Evolutionary conservation across 1,284 basidiomycete species (phyloP).

Genomic region (Coriolopsis trogii): DNA sequence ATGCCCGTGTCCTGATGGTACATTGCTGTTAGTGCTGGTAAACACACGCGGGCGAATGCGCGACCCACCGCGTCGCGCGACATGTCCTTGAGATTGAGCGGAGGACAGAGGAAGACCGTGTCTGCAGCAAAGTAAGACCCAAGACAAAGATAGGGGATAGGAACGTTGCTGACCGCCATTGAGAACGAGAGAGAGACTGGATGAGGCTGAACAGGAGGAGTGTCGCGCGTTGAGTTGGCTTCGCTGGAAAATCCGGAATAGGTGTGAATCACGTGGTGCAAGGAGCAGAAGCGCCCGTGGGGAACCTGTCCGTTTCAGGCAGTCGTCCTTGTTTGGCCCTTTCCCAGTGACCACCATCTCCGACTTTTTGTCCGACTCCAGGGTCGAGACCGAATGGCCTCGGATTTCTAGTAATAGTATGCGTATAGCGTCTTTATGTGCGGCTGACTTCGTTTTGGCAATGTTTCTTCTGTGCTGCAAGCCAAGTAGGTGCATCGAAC

Average conservation of each 20-base stretch:
- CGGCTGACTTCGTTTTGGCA: no score
- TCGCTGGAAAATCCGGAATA: slow-evolving; percentile 23
- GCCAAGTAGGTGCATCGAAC: no score
- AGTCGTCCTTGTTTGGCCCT: neutral
- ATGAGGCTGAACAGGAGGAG: neutral
- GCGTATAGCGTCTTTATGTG: no score
- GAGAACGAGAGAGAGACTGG: slow-evolving; percentile 8
- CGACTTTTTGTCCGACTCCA: no score
- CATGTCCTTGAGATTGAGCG: slow-evolving; percentile 48
- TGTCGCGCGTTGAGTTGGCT: neutral
- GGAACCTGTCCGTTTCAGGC: neutral
- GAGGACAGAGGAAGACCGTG: slow-evolving; percentile 50
- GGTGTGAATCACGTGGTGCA: no score
- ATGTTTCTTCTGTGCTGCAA: no score
- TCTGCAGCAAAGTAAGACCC: slow-evolving; percentile 32
- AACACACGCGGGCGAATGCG: neutral
- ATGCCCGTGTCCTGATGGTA: slow-evolving; percentile 12
- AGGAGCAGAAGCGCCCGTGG: slow-evolving; percentile 3
- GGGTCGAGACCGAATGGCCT: no score
- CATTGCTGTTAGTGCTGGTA: neutral
- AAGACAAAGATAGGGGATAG: neutral
- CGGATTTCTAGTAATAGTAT: no score
- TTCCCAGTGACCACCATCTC: no score
- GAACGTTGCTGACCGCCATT: slow-evolving; percentile 35
- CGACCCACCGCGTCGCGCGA: slow-evolving; percentile 36